Evolutionary conservation across 768 basidiomycete genomes (phyloP).

Genomic region (Lyophyllum decastes): DNA sequence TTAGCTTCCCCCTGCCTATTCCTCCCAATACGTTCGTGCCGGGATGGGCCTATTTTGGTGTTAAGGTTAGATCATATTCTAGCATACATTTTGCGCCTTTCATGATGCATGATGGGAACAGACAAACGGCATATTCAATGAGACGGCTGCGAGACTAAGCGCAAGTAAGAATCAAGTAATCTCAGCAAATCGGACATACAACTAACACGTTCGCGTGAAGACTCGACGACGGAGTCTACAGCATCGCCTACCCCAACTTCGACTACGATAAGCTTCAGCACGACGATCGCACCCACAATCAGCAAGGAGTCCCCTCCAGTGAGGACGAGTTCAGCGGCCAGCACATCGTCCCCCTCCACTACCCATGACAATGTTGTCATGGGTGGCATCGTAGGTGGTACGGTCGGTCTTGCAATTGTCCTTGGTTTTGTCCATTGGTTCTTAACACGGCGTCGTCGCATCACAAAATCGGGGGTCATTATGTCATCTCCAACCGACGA

Average conservation of each 20-base stretch:
- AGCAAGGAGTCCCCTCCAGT: constrained; percentile 5
- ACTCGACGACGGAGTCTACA: constrained; percentile 40
- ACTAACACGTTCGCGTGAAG: constrained; percentile 25
- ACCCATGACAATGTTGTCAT: constrained; percentile 41
- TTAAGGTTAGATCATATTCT: constrained; percentile 33
- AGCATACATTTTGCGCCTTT: neutral
- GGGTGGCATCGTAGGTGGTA: constrained; percentile 47
- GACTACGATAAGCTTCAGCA: constrained; percentile 14
- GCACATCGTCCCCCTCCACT: constrained; percentile 9
- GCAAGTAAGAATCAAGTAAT: constrained; percentile 27
- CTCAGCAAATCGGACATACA: neutral
- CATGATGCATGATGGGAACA: constrained; percentile 12
- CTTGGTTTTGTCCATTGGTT: constrained; percentile 27
- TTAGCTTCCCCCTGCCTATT: constrained; percentile 48
- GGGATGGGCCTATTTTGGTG: constrained; percentile 63
- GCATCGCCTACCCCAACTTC: constrained; percentile 30
- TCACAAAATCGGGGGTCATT: constrained; percentile 7
- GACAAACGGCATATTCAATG: constrained; percentile 40
- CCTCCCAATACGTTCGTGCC: constrained; percentile 54
- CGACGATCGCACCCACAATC: constrained; percentile 1
- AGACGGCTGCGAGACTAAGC: constrained; percentile 35
- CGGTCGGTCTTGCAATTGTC: constrained; percentile 37
- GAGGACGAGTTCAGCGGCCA: constrained; percentile 14
- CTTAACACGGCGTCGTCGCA: constrained; percentile 20
- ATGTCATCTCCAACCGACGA: constrained; percentile 13